Base-by-base conservation (phyloP, 805 yeast species). In the Teunomyces panamensis region DNA sequence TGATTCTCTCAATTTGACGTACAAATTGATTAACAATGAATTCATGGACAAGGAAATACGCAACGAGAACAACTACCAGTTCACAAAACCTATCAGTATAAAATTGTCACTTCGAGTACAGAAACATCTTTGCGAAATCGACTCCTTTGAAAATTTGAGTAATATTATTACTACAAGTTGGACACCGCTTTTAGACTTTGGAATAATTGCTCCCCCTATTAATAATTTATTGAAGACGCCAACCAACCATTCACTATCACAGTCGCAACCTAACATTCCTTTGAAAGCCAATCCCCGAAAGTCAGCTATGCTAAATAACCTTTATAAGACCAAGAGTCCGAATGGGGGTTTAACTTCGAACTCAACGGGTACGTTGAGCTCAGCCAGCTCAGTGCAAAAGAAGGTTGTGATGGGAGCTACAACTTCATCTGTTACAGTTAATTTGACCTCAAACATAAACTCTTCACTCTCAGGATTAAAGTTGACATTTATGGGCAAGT, bases 401-500 rank as follows among this genome's bases (percentile, higher is more conserved):
- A 48, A 49, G 48, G 20, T 50, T 11, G 34, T 49, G 2, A 35
- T 46, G 9, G 47, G 46, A 4, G 49, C 61, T 6, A 49, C 62
- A 1, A 46, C 63, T 4, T 67, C 68, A 26, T 59, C 68, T 1
- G 65, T 72, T 17, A 68, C 71, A 3, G 71, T 73, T 16, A 71
- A 71, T 50, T 52, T 72, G 33, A 56, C 68, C 7, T 60, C 67
- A 17, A 60, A 51, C 47, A 54, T 43, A 39, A 55, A 55, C 39
- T 62, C 72, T 7, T 50, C 67, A 4, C 56, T 73, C 14, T 83
- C 62, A 47, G 80, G 58, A 27, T 69, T 67, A 11, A 69, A 71
- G 11, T 68, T 86, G 10, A 77, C 85, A 3, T 80, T 87, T 48
- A 69, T 77, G 4, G 94, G 95, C 0, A 78, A 80, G 9, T 77